A percentile compares a stretch with the other conserved stretches of the same genome.
Conservation (phyloP, 306 rosid genomes). For the Lablab purpureus region DNA sequence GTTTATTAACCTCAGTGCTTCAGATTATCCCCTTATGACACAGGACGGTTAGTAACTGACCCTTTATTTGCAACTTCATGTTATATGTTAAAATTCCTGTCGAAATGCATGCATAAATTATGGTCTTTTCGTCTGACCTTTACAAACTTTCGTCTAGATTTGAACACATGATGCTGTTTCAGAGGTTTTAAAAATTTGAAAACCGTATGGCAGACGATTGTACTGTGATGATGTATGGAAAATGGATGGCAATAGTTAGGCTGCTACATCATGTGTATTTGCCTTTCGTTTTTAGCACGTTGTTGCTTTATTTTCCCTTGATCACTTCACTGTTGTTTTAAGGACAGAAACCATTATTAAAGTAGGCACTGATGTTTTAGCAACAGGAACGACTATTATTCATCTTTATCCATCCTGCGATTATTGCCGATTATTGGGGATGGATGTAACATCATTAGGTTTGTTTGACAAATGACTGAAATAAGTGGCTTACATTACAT, state of each 20-base stretch:
- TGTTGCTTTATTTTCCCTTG: slow-evolving; percentile 25
- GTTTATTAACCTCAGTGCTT: slow-evolving; percentile 97
- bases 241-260: slow-evolving; percentile 5
- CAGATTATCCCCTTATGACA: slow-evolving; percentile 97
- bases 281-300: slow-evolving; percentile 19
- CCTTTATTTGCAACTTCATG: slow-evolving; percentile 35
- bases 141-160: slow-evolving; percentile 8
- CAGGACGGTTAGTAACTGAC: slow-evolving; percentile 82
- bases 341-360: slow-evolving; percentile 26
- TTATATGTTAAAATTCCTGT: slow-evolving; percentile 20
- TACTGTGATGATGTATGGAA: neutral
- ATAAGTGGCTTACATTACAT: slow-evolving; percentile 11
- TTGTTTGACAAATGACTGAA: slow-evolving; percentile 32
- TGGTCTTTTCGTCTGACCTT: slow-evolving; percentile 12
- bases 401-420: slow-evolving; percentile 28
- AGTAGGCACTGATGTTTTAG: slow-evolving; percentile 8
- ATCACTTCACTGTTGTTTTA: slow-evolving; percentile 38
- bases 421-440: slow-evolving; percentile 12
- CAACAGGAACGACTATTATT: slow-evolving; percentile 31
- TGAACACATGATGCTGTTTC: slow-evolving; percentile 16
- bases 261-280: slow-evolving; percentile 36
- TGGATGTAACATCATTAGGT: slow-evolving; percentile 2
- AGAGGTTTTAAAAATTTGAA: slow-evolving; percentile 15
- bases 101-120: slow-evolving; percentile 32
- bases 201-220: neutral